Conservation (phyloP, 257 asterid genomes). For the Linderniella brevidens region DNA sequence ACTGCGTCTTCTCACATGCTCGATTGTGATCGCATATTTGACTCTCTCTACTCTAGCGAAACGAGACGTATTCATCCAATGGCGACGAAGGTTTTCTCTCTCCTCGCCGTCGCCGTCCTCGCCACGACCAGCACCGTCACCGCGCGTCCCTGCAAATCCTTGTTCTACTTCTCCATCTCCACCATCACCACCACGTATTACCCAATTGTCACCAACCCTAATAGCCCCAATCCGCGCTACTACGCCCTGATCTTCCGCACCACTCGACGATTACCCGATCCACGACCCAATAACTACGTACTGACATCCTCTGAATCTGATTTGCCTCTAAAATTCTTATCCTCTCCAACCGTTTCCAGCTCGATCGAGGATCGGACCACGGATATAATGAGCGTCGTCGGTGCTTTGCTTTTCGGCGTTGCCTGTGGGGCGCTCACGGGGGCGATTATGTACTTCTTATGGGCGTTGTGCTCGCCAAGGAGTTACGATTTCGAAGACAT, state of each 20-base stretch:
- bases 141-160: conserved; percentile 57
- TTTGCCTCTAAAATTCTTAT: conserved; percentile 14
- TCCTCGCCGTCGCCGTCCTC: conserved; percentile 11
- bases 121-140: conserved; percentile 20
- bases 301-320: conserved; percentile 1
- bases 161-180: conserved; percentile 35
- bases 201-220: conserved; percentile 19
- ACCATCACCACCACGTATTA: conserved; percentile 18
- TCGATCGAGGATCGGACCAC: conserved; percentile 41
- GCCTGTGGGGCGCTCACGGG: conserved; percentile 62
- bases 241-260: conserved; percentile 24
- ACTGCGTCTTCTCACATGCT: no score
- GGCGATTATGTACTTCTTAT: conserved; percentile 37
- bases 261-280: conserved; percentile 2
- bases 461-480: conserved; percentile 38
- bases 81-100: not conserved
- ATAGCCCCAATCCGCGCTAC: conserved; percentile 19
- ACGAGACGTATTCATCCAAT: not conserved
- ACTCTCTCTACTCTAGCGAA: not conserved
- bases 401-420: conserved; percentile 49
- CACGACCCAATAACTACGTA: not conserved
- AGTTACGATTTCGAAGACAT: conserved; percentile 30
- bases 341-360: conserved; percentile 32
- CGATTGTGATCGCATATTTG: no score
- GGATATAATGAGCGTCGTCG: conserved; percentile 53